Percentiles rank a stretch among this genome's conserved stretches.
Evolutionary conservation across 345 rosid species (phyloP).

Genomic region (Turnera subulata): DNA sequence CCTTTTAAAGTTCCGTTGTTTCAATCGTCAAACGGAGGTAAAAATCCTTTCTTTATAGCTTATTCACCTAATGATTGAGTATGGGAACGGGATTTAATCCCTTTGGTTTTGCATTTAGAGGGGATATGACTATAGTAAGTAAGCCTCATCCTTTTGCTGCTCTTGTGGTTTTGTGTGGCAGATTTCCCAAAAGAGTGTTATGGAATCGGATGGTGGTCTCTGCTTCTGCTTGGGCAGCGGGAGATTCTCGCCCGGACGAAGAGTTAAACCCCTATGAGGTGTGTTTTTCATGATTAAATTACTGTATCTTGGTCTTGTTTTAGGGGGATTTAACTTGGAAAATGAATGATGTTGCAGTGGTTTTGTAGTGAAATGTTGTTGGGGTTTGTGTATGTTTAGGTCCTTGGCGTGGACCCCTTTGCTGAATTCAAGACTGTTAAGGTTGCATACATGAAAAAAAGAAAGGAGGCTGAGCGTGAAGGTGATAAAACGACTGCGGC

Average conservation of each 20-base stretch:
- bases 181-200: slow-evolving; percentile 32
- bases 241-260: slow-evolving; percentile 55
- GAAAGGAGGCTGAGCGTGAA: slow-evolving; percentile 71
- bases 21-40: not conserved
- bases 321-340: not conserved
- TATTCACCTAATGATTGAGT: too few relatives aligned
- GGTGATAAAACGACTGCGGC: slow-evolving; percentile 83
- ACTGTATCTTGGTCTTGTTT: not conserved
- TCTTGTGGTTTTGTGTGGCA: slow-evolving; percentile 7
- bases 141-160: too few relatives aligned
- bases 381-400: slow-evolving; percentile 36
- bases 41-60: too few relatives aligned
- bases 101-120: not conserved
- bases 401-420: slow-evolving; percentile 83
- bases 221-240: slow-evolving; percentile 72
- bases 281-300: slow-evolving; percentile 5
- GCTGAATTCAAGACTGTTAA: slow-evolving; percentile 81
- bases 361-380: not conserved
- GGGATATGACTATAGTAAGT: too few relatives aligned
- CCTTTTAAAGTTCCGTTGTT: not conserved
- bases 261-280: slow-evolving; percentile 90
- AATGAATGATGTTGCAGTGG: not conserved
- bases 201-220: slow-evolving; percentile 36
- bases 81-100: not conserved
- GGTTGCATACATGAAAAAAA: slow-evolving; percentile 60